Percentiles rank a stretch among this genome's conserved stretches.
Evolutionary conservation across 768 basidiomycete species (phyloP).

Genomic region (Leucosporidium creatinivorum): DNA sequence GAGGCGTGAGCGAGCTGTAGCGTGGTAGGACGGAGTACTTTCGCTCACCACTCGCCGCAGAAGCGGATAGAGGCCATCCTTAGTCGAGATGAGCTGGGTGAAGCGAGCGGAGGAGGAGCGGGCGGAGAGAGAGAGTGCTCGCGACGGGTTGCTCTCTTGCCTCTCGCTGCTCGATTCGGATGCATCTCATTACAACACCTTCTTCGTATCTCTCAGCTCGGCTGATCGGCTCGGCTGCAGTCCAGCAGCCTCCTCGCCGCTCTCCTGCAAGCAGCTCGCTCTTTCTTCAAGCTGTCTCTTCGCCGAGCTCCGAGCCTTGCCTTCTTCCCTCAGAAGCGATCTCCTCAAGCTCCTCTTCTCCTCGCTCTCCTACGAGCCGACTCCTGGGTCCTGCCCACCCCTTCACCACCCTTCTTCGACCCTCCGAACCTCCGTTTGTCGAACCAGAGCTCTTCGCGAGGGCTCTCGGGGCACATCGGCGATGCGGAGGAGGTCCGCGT

Average conservation of each 20-base stretch:
- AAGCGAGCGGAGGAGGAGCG: neutral
- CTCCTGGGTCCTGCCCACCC: no score
- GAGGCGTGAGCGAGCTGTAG: neutral
- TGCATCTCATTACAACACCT: neutral
- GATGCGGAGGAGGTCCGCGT: no score
- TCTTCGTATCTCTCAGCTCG: neutral
- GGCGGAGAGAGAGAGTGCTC: neutral
- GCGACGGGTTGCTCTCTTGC: neutral
- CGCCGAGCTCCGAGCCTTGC: neutral
- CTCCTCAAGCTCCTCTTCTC: no score
- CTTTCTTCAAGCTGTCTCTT: neutral
- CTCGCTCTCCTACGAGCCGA: no score
- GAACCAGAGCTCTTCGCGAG: no score
- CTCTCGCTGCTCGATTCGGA: neutral
- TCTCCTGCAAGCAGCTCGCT: neutral
- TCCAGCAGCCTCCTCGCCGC: neutral
- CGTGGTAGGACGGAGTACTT: neutral
- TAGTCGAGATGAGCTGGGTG: neutral
- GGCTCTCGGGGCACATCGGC: no score
- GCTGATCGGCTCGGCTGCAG: neutral
- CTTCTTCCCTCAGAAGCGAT: no score
- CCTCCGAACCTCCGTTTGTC: no score
- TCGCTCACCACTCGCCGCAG: slow-evolving; percentile 63
- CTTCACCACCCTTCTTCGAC: no score
- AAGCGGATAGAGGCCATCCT: slow-evolving; percentile 60